phyloP scores from a whole-genome alignment of 768 basidiomycete genomes.

The Tylopilus plumbeoviolaceoides region DNA sequence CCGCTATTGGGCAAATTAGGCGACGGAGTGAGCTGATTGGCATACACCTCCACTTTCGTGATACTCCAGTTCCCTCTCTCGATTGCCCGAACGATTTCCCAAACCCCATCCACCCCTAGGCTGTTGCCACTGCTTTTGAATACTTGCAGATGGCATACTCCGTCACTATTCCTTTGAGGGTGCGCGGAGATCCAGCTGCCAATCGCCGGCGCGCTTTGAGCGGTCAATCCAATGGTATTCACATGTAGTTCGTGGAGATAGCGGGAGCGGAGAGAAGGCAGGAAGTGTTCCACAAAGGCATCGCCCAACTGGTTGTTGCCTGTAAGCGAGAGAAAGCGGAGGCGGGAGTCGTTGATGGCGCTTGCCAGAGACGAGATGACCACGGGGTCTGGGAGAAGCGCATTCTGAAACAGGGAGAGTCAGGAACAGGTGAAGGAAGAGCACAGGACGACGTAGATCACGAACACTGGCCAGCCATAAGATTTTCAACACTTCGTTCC shows the following conservation, averaged over 20 bases:
- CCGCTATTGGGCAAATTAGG: constrained; percentile 4
- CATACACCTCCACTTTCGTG: constrained; percentile 45
- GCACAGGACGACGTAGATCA: constrained; percentile 2
- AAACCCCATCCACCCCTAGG: constrained; percentile 45
- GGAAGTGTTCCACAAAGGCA: constrained; percentile 44
- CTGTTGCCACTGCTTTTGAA: constrained; percentile 58
- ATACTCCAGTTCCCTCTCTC: constrained; percentile 48
- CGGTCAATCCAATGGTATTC: constrained; percentile 44
- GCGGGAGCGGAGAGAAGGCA: constrained; percentile 45
- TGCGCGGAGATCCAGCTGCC: constrained; percentile 46
- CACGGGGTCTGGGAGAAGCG: constrained; percentile 35
- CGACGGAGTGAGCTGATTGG: constrained; percentile 34
- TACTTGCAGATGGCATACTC: constrained; percentile 40
- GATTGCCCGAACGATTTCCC: constrained; percentile 45
- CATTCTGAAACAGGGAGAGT: constrained; percentile 35
- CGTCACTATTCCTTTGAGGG: constrained; percentile 5
- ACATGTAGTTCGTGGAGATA: constrained; percentile 51
- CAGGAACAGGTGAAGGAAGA: neutral
- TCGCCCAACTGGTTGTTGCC: constrained; percentile 48
- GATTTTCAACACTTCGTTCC: constrained; percentile 40
- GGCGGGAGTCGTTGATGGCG: constrained; percentile 50
- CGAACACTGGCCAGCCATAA: constrained; percentile 57
- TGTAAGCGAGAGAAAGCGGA: constrained; percentile 49
- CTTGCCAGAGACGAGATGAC: constrained; percentile 39
- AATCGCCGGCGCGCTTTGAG: constrained; percentile 41